phyloP scores from a whole-genome alignment of 371 early-diverging fungal species.

The Mucor saturninus region DNA sequence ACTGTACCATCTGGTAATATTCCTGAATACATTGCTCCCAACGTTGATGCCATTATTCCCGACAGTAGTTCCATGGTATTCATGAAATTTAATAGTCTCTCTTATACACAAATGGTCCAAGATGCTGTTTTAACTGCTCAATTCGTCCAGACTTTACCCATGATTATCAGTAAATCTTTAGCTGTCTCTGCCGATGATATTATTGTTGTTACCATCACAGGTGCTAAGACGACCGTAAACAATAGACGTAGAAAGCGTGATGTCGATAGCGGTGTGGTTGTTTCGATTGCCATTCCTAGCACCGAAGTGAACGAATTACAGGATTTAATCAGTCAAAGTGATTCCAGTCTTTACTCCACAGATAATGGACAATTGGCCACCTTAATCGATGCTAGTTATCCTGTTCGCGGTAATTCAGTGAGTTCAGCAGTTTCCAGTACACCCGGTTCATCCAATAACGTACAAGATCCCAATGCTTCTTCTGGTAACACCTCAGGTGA shows the following conservation, averaged over 20 bases:
- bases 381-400: conserved; percentile 42
- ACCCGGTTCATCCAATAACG: background rate
- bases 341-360: conserved; percentile 37
- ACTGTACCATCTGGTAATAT: conserved; percentile 4
- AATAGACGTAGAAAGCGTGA: conserved; percentile 14
- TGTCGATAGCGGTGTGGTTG: conserved; percentile 26
- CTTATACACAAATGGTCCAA: conserved; percentile 49
- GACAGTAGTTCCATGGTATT: conserved; percentile 37
- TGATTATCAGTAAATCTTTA: conserved; percentile 34
- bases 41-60: conserved; percentile 51
- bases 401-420: conserved; percentile 22
- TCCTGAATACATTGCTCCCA: conserved; percentile 55
- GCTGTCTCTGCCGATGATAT: conserved; percentile 42
- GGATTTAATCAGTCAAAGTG: conserved; percentile 24
- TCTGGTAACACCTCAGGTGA: background rate
- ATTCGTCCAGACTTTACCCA: conserved; percentile 49
- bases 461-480: background rate
- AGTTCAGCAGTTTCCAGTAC: background rate
- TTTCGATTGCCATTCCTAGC: conserved; percentile 46
- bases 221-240: conserved; percentile 23
- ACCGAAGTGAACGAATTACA: conserved; percentile 28
- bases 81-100: conserved; percentile 50
- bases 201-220: conserved; percentile 51
- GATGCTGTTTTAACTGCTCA: conserved; percentile 52
- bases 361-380: conserved; percentile 47